Evolutionary conservation across 148 eudicot species (phyloP), one percentile per base, ranked within the genome.

Genomic region (Polygonum maritimum): DNA sequence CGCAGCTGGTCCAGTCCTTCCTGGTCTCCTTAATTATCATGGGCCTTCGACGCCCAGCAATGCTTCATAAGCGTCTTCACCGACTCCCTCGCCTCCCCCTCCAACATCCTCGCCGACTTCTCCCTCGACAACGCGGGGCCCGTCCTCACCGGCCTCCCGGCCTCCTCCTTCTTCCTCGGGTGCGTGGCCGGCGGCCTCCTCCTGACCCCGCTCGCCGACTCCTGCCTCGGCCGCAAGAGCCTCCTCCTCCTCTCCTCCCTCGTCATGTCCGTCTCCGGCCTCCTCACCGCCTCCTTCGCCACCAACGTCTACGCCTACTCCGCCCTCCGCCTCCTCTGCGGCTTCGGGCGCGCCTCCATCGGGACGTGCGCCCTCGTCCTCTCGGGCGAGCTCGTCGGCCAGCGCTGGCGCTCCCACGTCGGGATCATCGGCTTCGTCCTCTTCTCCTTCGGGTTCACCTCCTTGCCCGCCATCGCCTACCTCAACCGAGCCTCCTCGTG

Each of bases 31-130:
- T 92, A n/a, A n/a, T n/a, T n/a, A 0, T 85, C 91, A 0, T 87
- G 95, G 88, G 80, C 84, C 45, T 90, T 92, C 55, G 93, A 90
- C 44, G 91, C 96, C 1, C 98, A 92, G 76, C 93, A 90, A 70
- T 80, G 89, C 22, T 90, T 92, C 80, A 86, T 92, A 62, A 87
- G 85, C 12, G 81, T 90, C 8, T 88, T 92, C 72, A 85, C 98
- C 1, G 92, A 92, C 49, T 85, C 95, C 55, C 8, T 71, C 5
- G 0, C 33, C 2, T 16, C 75, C 22, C 3, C 33, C 0, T 16
- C 78, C 15, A 78, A 86, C 22, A 31, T 85, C 13, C 87, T 90
- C 0, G 85, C 95, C 0, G 97, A 92, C 39, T 92, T 90, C 88
- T 82, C 82, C 0, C 81, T 89, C 15, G 82, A 87, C 35, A 87